Evolutionary conservation across 768 basidiomycete genomes (phyloP).

Genomic region (Mycena maculata): DNA sequence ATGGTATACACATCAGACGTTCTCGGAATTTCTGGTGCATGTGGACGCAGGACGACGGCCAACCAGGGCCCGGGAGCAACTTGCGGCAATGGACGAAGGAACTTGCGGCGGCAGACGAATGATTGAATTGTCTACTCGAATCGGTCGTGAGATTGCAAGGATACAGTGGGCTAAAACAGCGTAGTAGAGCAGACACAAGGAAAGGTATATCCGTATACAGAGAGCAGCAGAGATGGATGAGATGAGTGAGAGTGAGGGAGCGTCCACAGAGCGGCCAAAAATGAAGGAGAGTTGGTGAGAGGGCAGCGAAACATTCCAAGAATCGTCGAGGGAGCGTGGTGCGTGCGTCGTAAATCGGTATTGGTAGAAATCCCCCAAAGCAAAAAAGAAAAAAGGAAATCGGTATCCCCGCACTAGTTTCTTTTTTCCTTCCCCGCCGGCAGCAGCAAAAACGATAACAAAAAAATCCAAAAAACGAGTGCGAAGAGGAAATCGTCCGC

Average conservation of each 20-base stretch:
- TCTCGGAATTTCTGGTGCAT: not conserved
- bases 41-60: no score
- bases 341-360: constrained; percentile 18
- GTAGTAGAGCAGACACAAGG: constrained; percentile 24
- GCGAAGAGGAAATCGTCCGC: constrained; percentile 20
- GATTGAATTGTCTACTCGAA: not conserved
- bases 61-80: no score
- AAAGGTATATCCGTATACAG: constrained; percentile 36
- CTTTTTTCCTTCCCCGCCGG: no score
- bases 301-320: constrained; percentile 50
- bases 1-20: no score
- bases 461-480: constrained; percentile 7
- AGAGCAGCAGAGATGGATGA: constrained; percentile 23
- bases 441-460: constrained; percentile 17
- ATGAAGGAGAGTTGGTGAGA: no score
- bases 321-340: constrained; percentile 36
- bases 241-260: constrained; percentile 39
- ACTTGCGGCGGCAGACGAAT: not conserved
- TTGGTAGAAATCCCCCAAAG: constrained; percentile 28
- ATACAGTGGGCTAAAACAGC: constrained; percentile 29
- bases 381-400: no score
- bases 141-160: constrained; percentile 22
- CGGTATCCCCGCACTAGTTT: no score
- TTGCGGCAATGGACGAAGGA: not conserved
- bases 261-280: constrained; percentile 37